Evolutionary conservation across 164 flowering plant species (phyloP).

Genomic region (Buxus sempervirens): DNA sequence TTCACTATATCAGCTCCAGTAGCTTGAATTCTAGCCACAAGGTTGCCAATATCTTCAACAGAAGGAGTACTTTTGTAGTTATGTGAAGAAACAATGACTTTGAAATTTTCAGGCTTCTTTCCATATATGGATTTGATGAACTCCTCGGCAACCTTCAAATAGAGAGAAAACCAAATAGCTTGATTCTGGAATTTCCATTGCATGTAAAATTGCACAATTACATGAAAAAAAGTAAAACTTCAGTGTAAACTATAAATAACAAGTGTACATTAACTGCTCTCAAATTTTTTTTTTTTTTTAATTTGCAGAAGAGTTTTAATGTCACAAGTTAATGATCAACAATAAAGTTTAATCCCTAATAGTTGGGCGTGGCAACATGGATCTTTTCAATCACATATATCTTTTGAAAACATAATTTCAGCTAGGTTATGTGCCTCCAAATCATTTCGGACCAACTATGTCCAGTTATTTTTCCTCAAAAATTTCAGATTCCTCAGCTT

Average conservation of each 20-base stretch:
- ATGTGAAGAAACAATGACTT: conserved; percentile 67
- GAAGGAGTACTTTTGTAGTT: conserved; percentile 64
- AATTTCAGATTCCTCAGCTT: too few species aligned
- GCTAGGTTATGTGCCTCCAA: too few species aligned
- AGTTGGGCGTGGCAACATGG: not conserved
- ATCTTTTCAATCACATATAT: not conserved
- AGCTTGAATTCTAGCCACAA: conserved; percentile 60
- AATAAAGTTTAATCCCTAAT: too few species aligned
- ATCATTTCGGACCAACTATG: too few species aligned
- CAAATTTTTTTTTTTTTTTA: too few species aligned
- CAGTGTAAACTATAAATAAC: not conserved
- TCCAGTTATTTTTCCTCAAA: too few species aligned
- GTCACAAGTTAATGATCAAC: too few species aligned
- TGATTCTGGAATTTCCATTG: not conserved
- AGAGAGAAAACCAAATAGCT: not conserved
- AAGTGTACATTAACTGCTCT: not conserved
- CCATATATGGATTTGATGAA: conserved; percentile 49
- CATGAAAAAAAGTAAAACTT: not conserved
- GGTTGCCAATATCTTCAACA: conserved; percentile 57
- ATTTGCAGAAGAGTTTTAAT: not conserved
- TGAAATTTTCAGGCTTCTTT: conserved; percentile 45
- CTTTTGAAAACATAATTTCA: too few species aligned
- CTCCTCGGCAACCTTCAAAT: conserved; percentile 52
- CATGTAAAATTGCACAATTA: not conserved
- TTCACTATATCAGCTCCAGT: conserved; percentile 81